Conservation (phyloP, 176 grass and related monocot genomes). For the Paspalum notatum region DNA sequence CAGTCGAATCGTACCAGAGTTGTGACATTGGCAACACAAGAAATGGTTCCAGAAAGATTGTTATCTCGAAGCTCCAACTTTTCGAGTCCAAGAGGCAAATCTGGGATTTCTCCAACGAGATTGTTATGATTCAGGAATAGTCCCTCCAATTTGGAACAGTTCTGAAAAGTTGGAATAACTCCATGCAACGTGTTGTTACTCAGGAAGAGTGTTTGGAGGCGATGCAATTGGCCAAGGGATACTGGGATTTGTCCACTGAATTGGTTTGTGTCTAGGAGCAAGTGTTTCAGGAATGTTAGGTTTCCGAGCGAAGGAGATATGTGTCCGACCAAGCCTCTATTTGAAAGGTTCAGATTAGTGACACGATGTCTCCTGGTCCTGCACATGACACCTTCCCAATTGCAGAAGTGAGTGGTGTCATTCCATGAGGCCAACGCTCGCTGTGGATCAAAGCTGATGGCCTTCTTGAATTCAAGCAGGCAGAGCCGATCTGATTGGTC, state of each 20-base stretch:
- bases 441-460: background rate
- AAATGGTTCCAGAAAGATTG: no score
- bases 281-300: constrained; percentile 9
- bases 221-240: constrained; percentile 7
- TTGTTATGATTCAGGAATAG: background rate
- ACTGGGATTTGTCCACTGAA: constrained; percentile 26
- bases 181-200: constrained; percentile 12
- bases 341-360: constrained; percentile 3
- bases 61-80: no score
- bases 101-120: background rate
- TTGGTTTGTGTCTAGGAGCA: background rate
- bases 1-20: no score
- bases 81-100: background rate
- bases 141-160: background rate
- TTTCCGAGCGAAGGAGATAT: constrained; percentile 23
- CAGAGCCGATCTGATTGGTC: no score
- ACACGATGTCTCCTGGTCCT: background rate
- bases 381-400: background rate
- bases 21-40: no score
- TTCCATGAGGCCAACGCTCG: background rate
- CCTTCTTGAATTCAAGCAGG: no score
- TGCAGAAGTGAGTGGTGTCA: background rate
- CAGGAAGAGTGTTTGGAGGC: background rate
- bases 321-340: background rate
- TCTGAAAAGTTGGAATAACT: background rate